Evolutionary conservation across 768 basidiomycete genomes (phyloP).

Genomic region (Boletus eberwhitei): DNA sequence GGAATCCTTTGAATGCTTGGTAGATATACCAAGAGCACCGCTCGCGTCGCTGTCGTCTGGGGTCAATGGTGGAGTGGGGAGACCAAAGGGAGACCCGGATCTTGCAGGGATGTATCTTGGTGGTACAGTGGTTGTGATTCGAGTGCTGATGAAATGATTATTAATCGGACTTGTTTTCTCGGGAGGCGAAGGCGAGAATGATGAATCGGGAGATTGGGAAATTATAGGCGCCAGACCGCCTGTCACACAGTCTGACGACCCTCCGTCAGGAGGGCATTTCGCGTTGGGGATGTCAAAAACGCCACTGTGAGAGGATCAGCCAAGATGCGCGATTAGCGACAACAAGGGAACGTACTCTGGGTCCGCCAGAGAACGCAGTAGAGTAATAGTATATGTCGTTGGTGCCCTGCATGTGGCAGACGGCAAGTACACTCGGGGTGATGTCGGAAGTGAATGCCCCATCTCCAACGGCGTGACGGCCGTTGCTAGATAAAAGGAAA

Average conservation of each 20-base stretch:
- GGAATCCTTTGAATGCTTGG: conserved; percentile 55
- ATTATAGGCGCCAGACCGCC: conserved; percentile 73
- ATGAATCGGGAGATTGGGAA: conserved; percentile 41
- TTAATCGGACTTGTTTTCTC: conserved; percentile 21
- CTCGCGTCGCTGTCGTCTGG: conserved; percentile 61
- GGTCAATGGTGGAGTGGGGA: conserved; percentile 74
- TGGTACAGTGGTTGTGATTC: conserved; percentile 29
- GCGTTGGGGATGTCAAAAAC: conserved; percentile 88
- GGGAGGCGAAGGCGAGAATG: conserved; percentile 29
- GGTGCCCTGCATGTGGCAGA: conserved; percentile 79
- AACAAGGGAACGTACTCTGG: conserved; percentile 56
- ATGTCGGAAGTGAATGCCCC: conserved; percentile 83
- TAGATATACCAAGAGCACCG: conserved; percentile 38
- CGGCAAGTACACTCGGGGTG: conserved; percentile 77
- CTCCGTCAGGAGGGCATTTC: conserved; percentile 95
- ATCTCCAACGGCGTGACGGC: conserved; percentile 95
- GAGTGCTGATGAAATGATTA: conserved; percentile 16
- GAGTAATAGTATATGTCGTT: conserved; percentile 88
- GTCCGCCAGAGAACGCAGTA: conserved; percentile 92
- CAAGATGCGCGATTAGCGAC: not conserved
- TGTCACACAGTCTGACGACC: conserved; percentile 96
- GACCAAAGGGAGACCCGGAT: conserved; percentile 37
- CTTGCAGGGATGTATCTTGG: conserved; percentile 45
- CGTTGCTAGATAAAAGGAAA: conserved; percentile 60
- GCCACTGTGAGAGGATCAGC: conserved; percentile 57